Conservation (phyloP, 106 monocot genomes). For the Phalaenopsis equestris region DNA sequence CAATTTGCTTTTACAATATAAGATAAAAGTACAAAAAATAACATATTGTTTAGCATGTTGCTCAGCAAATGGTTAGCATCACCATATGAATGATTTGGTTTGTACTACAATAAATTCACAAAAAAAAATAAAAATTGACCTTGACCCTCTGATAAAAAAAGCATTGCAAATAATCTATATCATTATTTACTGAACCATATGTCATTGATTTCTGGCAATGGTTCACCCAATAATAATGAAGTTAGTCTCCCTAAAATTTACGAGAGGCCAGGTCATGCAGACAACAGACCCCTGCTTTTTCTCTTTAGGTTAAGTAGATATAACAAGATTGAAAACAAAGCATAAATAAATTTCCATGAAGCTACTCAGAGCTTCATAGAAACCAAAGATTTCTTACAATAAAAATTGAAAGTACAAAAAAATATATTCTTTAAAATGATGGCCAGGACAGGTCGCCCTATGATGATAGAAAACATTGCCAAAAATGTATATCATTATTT, state of each 20-base stretch:
- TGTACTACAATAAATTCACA: too few relatives aligned
- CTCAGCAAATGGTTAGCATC: too few relatives aligned
- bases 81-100: too few relatives aligned
- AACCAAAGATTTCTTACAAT: background rate
- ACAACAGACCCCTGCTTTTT: conserved; percentile 30
- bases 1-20: too few relatives aligned
- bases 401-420: background rate
- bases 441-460: too few relatives aligned
- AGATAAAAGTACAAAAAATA: too few relatives aligned
- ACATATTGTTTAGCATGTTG: too few relatives aligned
- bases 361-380: background rate
- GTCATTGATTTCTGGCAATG: conserved; percentile 15
- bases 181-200: conserved; percentile 41
- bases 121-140: too few relatives aligned
- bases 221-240: conserved; percentile 44
- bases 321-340: background rate
- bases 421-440: background rate
- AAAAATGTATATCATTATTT: conserved; percentile 11
- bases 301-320: conserved; percentile 9
- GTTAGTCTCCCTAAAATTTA: conserved; percentile 36
- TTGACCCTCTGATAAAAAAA: too few relatives aligned
- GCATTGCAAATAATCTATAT: conserved; percentile 6
- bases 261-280: conserved; percentile 15
- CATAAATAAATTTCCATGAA: background rate
- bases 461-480: too few relatives aligned